Percentiles rank a stretch among this genome's conserved stretches.
These are phyloP conservation scores for Zymoseptoria passerinii DNA, from an alignment of 2,329 filamentous ascomycete genomes.

Conservation along the genomic window DNA sequence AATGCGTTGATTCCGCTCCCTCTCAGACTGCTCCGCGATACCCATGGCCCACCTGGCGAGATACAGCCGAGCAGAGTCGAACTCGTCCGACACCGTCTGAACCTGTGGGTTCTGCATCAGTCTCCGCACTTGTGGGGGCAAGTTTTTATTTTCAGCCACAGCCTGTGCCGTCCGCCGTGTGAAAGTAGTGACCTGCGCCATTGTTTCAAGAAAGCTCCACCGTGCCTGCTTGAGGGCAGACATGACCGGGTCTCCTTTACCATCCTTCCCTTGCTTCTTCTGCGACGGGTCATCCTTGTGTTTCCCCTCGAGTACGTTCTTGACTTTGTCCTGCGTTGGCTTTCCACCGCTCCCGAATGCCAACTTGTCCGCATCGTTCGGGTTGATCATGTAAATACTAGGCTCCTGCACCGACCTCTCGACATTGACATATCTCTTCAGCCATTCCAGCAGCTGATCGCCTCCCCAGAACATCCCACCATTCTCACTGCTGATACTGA, in stretches of 20 bases:
- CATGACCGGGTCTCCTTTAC: slow-evolving; percentile 75
- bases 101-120: slow-evolving; percentile 88
- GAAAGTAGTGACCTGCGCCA: slow-evolving; percentile 95
- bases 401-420: slow-evolving; percentile 80
- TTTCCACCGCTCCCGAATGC: slow-evolving; percentile 60
- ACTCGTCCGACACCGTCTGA: slow-evolving; percentile 91
- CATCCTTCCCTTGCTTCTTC: slow-evolving; percentile 34
- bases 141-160: slow-evolving; percentile 78
- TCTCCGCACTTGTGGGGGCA: slow-evolving; percentile 80
- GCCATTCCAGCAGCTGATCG: slow-evolving; percentile 86
- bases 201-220: slow-evolving; percentile 94
- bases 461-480: slow-evolving; percentile 96
- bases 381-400: slow-evolving; percentile 85
- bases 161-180: slow-evolving; percentile 87
- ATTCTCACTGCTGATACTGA: slow-evolving; percentile 51
- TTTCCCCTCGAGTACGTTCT: slow-evolving; percentile 34
- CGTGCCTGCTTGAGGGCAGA: slow-evolving; percentile 91
- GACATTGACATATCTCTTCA: slow-evolving; percentile 73
- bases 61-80: slow-evolving; percentile 91
- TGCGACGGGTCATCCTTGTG: slow-evolving; percentile 28
- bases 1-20: slow-evolving; percentile 73
- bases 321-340: slow-evolving; percentile 41
- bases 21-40: slow-evolving; percentile 92
- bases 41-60: slow-evolving; percentile 97
- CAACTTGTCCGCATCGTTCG: slow-evolving; percentile 71